Percentiles rank a stretch among this genome's conserved stretches.
These are phyloP conservation scores for Trifolium pratense DNA, from an alignment of 306 rosid genomes.

Conservation along the genomic window DNA sequence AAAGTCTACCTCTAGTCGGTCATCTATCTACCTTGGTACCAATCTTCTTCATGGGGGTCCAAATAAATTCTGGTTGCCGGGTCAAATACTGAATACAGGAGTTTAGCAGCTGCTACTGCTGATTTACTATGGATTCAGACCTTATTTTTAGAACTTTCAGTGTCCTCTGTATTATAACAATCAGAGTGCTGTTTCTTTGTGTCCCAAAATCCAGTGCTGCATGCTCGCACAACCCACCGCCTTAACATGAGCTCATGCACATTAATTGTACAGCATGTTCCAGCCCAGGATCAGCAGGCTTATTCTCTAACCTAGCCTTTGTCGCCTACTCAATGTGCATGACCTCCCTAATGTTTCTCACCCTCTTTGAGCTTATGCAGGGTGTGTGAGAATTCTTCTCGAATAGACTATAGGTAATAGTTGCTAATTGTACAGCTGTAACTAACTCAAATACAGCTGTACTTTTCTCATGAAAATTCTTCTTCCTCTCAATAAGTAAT, in stretches of 20 bases:
- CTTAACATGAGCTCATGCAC: not conserved
- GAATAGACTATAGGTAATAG: not conserved
- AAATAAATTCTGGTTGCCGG: not conserved
- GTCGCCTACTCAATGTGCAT: not conserved
- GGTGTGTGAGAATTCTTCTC: not conserved
- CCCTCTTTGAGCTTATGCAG: not conserved
- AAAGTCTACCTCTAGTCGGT: not conserved
- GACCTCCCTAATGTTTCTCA: not conserved
- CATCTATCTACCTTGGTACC: constrained; percentile 10
- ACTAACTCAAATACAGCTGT: not conserved
- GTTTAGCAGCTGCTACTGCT: not conserved
- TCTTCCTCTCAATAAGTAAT: constrained; percentile 6
- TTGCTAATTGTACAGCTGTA: not conserved
- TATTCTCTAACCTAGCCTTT: not conserved
- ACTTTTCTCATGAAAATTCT: too few species aligned
- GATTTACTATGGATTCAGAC: constrained; percentile 9
- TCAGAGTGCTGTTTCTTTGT: not conserved
- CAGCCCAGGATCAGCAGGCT: not conserved
- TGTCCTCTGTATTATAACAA: not conserved
- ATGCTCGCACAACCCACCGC: not conserved
- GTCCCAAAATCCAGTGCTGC: not conserved
- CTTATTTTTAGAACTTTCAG: not conserved
- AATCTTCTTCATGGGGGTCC: not conserved
- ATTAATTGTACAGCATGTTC: not conserved
- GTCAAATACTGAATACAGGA: not conserved